Evolutionary conservation across 2,329 filamentous ascomycete species (phyloP).

Genomic region (Neonectria neomacrospora): DNA sequence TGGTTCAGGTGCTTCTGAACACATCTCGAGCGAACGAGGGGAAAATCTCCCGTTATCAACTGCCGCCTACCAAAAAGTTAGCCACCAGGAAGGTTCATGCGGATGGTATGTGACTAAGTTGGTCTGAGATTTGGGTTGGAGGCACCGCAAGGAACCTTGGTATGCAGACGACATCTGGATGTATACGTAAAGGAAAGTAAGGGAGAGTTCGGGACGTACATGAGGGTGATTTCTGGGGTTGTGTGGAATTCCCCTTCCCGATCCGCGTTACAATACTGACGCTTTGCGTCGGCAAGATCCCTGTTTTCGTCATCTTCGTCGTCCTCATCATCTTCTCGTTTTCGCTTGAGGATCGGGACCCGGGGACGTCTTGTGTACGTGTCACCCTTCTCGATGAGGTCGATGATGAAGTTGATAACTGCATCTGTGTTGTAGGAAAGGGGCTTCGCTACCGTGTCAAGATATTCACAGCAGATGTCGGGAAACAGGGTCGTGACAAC

Average conservation of each 20-base stretch:
- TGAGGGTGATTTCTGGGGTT: background rate
- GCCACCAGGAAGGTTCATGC: constrained; percentile 1
- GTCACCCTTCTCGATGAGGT: constrained; percentile 51
- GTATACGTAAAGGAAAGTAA: background rate
- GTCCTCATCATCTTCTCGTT: constrained; percentile 47
- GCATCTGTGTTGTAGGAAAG: constrained; percentile 45
- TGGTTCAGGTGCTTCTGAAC: constrained; percentile 25
- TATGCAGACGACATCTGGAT: background rate
- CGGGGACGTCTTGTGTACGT: constrained; percentile 50
- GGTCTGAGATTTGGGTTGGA: background rate
- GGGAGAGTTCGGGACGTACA: constrained; percentile 25
- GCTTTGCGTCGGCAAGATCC: constrained; percentile 24
- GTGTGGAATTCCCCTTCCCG: background rate
- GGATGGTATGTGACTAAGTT: background rate
- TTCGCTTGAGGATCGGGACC: constrained; percentile 53
- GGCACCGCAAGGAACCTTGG: background rate
- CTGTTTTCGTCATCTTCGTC: constrained; percentile 34
- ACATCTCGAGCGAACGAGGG: constrained; percentile 25
- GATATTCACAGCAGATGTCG: constrained; percentile 56
- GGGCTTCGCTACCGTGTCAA: constrained; percentile 45
- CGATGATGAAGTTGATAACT: constrained; percentile 54
- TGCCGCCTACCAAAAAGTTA: constrained; percentile 30
- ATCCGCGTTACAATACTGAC: constrained; percentile 22
- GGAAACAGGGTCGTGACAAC: constrained; percentile 53
- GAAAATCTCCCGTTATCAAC: constrained; percentile 41